Conservation (phyloP, 495 filamentous ascomycete species). For the Poronia punctata region DNA sequence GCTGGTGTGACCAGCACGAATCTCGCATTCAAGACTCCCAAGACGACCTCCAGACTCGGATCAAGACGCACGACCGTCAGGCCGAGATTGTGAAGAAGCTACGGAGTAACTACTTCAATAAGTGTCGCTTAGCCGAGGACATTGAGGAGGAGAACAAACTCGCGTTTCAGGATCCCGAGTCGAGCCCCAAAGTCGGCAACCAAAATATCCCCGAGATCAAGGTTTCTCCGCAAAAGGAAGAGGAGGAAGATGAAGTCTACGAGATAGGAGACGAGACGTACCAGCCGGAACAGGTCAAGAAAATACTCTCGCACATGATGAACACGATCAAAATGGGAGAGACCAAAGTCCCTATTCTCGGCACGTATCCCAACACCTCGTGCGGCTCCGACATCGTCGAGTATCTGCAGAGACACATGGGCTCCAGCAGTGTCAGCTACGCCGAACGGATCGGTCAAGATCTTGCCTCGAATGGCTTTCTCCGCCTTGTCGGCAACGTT, state of each 20-base stretch:
- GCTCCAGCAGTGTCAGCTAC: constrained; percentile 73
- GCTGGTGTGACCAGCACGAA: constrained; percentile 94
- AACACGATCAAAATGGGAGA: constrained; percentile 80
- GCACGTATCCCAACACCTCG: constrained; percentile 88
- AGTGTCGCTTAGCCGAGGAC: constrained; percentile 92
- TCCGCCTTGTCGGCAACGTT: constrained; percentile 87
- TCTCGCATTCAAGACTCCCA: constrained; percentile 85
- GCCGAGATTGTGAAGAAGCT: constrained; percentile 84
- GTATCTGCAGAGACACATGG: constrained; percentile 85
- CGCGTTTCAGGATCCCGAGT: constrained; percentile 77
- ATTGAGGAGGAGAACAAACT: constrained; percentile 98
- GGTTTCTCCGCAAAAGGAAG: constrained; percentile 39
- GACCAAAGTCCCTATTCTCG: constrained; percentile 88
- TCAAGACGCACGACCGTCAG: constrained; percentile 90
- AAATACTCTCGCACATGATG: constrained; percentile 80
- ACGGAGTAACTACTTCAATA: constrained; percentile 95
- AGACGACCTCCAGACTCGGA: constrained; percentile 79
- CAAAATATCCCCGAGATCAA: constrained; percentile 51
- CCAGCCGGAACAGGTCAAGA: constrained; percentile 77
- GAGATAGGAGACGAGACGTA: constrained; percentile 89
- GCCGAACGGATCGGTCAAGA: constrained; percentile 93
- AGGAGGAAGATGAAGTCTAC: constrained; percentile 66
- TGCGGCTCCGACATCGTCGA: constrained; percentile 88
- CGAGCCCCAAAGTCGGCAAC: constrained; percentile 40
- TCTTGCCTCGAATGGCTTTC: constrained; percentile 75